A percentile compares a stretch with the other conserved stretches of the same genome.
Evolutionary conservation across 1,284 basidiomycete species (phyloP).

Genomic region (Exobasidium cylindrosporum): DNA sequence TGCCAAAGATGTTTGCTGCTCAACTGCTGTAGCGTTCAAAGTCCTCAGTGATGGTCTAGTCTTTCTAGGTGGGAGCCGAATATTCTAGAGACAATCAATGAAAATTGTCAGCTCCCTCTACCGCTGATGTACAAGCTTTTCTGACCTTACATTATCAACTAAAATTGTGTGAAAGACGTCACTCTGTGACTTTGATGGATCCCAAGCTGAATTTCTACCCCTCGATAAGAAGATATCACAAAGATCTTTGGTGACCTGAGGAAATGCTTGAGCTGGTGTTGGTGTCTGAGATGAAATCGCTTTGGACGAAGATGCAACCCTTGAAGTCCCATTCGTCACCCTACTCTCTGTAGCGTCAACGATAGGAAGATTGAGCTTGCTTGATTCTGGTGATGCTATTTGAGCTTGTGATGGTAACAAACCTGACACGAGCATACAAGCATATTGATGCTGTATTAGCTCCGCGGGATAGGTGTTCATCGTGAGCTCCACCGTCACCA

Average conservation of each 20-base stretch:
- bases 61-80: slow-evolving; percentile 83
- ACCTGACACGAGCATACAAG: slow-evolving; percentile 45
- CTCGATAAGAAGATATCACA: slow-evolving; percentile 31
- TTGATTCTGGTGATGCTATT: slow-evolving; percentile 3
- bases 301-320: not conserved
- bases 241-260: slow-evolving; percentile 26
- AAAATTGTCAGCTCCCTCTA: slow-evolving; percentile 6
- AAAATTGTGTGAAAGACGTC: slow-evolving; percentile 44
- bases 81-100: slow-evolving; percentile 59
- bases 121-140: not conserved
- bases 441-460: slow-evolving; percentile 46
- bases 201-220: slow-evolving; percentile 33
- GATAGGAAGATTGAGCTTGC: not conserved
- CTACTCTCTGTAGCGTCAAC: not conserved
- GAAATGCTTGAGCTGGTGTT: slow-evolving; percentile 9
- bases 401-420: slow-evolving; percentile 23
- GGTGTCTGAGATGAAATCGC: not conserved
- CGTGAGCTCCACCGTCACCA: not conserved
- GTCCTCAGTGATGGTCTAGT: slow-evolving; percentile 60
- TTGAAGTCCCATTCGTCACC: not conserved
- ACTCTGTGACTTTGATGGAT: slow-evolving; percentile 29
- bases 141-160: slow-evolving; percentile 30
- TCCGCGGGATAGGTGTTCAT: slow-evolving; percentile 50
- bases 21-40: slow-evolving; percentile 20
- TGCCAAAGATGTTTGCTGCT: slow-evolving; percentile 15